Conservation (phyloP, 2,329 filamentous ascomycete species). For the Ophiognomonia clavigignenti-juglandacearum region DNA sequence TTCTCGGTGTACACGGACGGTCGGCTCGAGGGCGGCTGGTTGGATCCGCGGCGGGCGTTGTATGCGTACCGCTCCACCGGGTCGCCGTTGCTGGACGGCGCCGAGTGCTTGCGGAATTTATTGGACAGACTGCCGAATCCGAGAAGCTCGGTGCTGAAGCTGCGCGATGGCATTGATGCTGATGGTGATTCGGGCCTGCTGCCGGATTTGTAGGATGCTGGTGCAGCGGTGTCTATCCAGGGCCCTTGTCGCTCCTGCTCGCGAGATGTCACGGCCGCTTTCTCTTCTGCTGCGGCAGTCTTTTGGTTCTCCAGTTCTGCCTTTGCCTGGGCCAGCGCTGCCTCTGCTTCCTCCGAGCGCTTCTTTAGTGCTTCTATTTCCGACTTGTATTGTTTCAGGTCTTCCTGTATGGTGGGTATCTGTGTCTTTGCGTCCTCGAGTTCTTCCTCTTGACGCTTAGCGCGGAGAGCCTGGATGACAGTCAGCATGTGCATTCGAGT, state of each 20-base stretch:
- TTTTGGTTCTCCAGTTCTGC: conserved; percentile 48
- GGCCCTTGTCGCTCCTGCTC: conserved; percentile 36
- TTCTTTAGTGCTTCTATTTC: conserved; percentile 59
- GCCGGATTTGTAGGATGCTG: conserved; percentile 36
- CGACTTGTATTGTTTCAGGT: conserved; percentile 55
- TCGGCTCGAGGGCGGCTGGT: conserved; percentile 39
- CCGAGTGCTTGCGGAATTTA: conserved; percentile 41
- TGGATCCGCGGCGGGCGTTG: conserved; percentile 44
- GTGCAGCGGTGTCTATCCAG: conserved; percentile 49
- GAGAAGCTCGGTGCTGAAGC: conserved; percentile 50
- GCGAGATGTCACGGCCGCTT: conserved; percentile 16
- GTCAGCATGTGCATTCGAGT: conserved; percentile 22
- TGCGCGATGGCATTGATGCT: conserved; percentile 42
- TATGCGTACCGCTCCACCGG: conserved; percentile 31
- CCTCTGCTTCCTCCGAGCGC: conserved; percentile 61
- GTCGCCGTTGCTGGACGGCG: conserved; percentile 45
- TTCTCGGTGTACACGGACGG: conserved; percentile 35
- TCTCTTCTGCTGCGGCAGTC: conserved; percentile 27
- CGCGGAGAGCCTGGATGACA: conserved; percentile 51
- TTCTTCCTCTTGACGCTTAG: conserved; percentile 73
- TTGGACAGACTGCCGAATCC: conserved; percentile 37
- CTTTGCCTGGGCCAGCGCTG: conserved; percentile 52
- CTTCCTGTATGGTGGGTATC: conserved; percentile 59
- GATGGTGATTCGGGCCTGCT: conserved; percentile 52
- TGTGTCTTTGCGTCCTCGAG: conserved; percentile 65